A percentile compares a stretch with the other conserved stretches of the same genome.
Evolutionary conservation across 257 asterid genomes (phyloP).

Genomic region (Henckelia pumila): DNA sequence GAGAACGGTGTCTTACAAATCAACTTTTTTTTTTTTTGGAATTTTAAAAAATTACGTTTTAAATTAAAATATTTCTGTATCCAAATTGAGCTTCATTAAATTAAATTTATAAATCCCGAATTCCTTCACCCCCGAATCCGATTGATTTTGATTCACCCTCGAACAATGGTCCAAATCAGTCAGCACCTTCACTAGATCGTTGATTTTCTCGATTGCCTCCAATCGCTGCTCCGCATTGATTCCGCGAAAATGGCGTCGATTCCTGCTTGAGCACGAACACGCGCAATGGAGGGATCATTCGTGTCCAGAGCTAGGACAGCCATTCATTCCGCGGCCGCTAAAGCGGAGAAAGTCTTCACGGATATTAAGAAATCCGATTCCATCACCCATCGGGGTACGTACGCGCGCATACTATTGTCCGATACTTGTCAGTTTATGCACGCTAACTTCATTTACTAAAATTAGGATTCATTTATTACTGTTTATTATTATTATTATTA

Average conservation of each 20-base stretch:
- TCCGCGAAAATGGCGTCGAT: not conserved
- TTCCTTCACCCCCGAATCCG: too few species aligned
- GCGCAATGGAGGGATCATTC: constrained; percentile 79
- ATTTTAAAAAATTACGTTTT: too few species aligned
- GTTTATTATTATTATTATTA: constrained; percentile 3
- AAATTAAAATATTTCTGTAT: too few species aligned
- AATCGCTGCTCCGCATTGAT: not conserved
- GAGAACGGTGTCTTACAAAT: too few species aligned
- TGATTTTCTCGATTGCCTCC: not conserved
- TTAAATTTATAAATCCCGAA: too few species aligned
- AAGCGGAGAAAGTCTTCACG: constrained; percentile 96
- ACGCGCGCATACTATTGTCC: not conserved
- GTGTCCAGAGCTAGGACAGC: constrained; percentile 90
- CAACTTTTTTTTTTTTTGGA: too few species aligned
- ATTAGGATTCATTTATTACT: constrained; percentile 31
- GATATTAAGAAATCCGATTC: constrained; percentile 84
- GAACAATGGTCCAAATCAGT: not conserved
- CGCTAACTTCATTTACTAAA: constrained; percentile 35
- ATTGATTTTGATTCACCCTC: too few species aligned
- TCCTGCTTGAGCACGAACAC: constrained; percentile 18
- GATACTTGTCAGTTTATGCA: constrained; percentile 19
- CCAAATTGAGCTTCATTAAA: too few species aligned
- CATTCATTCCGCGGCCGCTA: constrained; percentile 96
- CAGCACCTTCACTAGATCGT: not conserved
- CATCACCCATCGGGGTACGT: constrained; percentile 47